Evolutionary conservation across 139 green algal species (phyloP), one percentile per base, ranked within the genome.

Genomic region (Desmodesmus armatus): DNA sequence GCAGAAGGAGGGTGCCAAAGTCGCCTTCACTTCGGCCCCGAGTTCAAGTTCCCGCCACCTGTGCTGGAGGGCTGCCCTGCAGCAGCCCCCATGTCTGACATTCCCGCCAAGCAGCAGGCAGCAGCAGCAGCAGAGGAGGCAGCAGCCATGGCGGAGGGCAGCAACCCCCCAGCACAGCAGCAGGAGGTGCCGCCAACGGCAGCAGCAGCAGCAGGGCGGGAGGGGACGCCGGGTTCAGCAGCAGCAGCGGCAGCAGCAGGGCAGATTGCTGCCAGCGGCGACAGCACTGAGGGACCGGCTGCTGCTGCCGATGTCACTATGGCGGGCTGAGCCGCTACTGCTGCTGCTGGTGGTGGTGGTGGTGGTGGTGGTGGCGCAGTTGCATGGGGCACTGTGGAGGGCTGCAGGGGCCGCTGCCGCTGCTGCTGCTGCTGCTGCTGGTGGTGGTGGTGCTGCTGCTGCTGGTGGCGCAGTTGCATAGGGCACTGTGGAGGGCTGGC

Each of bases 21-120:
- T 96, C 25, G 74, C 47, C 0, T 82, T 96, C 72, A 98, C 84
- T 97, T 98, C 91, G 94, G 95, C 0, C 89, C 90, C 11, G 55
- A 72, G 0, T 94, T 92, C 65, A 37, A 44, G n/a, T 89, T 84
- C 71, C 5, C 85, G 11, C 69, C 74, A 27, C 82, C 70, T 4
- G 40, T 66, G 3, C 39, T 77, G 3, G 80, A 86, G 21, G 88
- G 74, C 19, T 84, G 72, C 37, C 62, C 81, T 27, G 75, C 41
- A 62, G 60, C 84, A 9, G 47, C 44, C n/a, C 47, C 88, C 1
- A 55, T 88, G 29, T 67, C 63, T 40, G 73, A 79, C 33, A 72
- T 91, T 27, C 60, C 79, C 3, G 80, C 65, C 13, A 37, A 70
- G 27, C n/a, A 33, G 21, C 49, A 49, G 49, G 80, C 80, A 35